Conservation (phyloP, 768 basidiomycete genomes). For the Tulasnella sp. region DNA sequence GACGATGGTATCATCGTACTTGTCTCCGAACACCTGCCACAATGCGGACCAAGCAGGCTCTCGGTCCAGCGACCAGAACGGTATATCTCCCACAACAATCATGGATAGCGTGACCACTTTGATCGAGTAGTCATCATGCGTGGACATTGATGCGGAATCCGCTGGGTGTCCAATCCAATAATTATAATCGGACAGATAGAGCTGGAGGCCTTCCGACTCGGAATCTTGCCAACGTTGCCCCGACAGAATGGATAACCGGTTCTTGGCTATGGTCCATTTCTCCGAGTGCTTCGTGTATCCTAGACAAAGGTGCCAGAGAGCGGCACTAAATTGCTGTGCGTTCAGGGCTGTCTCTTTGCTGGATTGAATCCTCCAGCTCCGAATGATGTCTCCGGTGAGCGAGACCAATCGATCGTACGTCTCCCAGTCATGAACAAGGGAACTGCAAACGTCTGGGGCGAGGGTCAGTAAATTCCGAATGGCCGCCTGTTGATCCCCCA, state of each 20-base stretch:
- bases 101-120: not conserved
- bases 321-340: not conserved
- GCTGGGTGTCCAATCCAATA: not conserved
- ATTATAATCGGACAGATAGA: not conserved
- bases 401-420: not conserved
- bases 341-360: not conserved
- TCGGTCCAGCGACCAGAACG: not conserved
- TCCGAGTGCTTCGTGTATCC: not conserved
- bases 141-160: not conserved
- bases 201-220: not conserved
- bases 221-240: not conserved
- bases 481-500: not conserved
- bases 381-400: not conserved
- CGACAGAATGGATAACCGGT: not conserved
- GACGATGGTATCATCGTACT: not conserved
- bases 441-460: not conserved
- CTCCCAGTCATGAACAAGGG: not conserved
- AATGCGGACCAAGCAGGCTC: not conserved
- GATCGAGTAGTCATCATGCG: not conserved
- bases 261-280: not conserved
- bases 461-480: not conserved
- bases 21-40: not conserved
- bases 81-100: not conserved
- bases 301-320: not conserved
- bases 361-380: not conserved